These are phyloP conservation scores for Metarhizium humberi DNA, from an alignment of 2,329 filamentous ascomycete species.

Conservation along the genomic window DNA sequence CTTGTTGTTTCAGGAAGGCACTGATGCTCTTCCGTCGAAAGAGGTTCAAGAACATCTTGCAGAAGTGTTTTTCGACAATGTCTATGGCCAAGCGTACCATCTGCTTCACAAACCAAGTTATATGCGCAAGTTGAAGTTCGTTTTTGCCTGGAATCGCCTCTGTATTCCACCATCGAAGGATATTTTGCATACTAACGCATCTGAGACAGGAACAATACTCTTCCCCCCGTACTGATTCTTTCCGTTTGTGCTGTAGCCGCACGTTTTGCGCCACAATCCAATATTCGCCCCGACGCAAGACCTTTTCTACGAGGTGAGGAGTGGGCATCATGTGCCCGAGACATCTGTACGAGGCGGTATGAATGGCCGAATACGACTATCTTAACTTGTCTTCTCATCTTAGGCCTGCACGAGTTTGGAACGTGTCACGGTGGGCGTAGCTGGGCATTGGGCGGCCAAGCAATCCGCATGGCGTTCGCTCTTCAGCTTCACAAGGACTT, in stretches of 20 bases:
- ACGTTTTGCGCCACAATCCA: slow-evolving; percentile 83
- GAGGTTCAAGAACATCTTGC: slow-evolving; percentile 90
- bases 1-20: slow-evolving; percentile 70
- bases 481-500: slow-evolving; percentile 88
- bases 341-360: slow-evolving; percentile 79
- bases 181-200: not conserved
- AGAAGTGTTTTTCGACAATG: slow-evolving; percentile 89
- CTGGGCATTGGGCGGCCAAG: slow-evolving; percentile 92
- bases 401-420: slow-evolving; percentile 91
- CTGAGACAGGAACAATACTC: slow-evolving; percentile 35
- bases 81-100: slow-evolving; percentile 93
- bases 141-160: slow-evolving; percentile 7
- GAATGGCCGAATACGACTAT: slow-evolving; percentile 96
- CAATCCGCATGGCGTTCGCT: slow-evolving; percentile 93
- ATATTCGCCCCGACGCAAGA: slow-evolving; percentile 63
- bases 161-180: not conserved
- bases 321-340: slow-evolving; percentile 80
- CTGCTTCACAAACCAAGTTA: slow-evolving; percentile 95
- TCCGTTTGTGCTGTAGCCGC: slow-evolving; percentile 94
- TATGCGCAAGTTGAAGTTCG: slow-evolving; percentile 72
- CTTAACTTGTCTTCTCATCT: slow-evolving; percentile 76
- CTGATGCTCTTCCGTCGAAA: slow-evolving; percentile 70
- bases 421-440: slow-evolving; percentile 93
- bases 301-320: slow-evolving; percentile 77
- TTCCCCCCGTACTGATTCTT: slow-evolving; percentile 86